A percentile compares a stretch with the other conserved stretches of the same genome.
These are phyloP conservation scores for Eruca vesicaria DNA, from an alignment of 441 rosid species.

Conservation along the genomic window DNA sequence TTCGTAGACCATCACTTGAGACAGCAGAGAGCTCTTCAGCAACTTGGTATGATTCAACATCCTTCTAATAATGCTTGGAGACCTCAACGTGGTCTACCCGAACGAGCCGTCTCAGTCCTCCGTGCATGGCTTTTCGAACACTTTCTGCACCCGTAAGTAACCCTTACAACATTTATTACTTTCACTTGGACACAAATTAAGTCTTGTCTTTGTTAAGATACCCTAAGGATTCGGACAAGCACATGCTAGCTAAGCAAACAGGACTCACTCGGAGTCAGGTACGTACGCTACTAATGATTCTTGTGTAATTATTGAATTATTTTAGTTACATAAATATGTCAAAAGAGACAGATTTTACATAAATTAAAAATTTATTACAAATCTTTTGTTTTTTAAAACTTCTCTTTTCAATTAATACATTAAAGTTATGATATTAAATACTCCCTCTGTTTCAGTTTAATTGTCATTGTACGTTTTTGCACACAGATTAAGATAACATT, in stretches of 20 bases:
- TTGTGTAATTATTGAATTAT: neutral
- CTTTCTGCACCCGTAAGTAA: slow-evolving; percentile 74
- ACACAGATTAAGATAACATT: too few relatives aligned
- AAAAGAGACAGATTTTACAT: too few relatives aligned
- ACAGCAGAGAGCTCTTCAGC: slow-evolving; percentile 93
- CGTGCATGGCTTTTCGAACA: slow-evolving; percentile 85
- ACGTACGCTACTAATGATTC: slow-evolving; percentile 3
- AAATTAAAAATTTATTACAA: too few relatives aligned
- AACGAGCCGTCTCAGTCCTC: slow-evolving; percentile 69
- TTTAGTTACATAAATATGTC: neutral
- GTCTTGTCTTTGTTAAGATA: slow-evolving; percentile 39
- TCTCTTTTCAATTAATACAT: too few relatives aligned
- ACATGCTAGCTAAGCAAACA: slow-evolving; percentile 70
- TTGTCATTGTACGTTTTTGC: too few relatives aligned
- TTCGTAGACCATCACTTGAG: slow-evolving; percentile 85
- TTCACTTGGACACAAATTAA: neutral
- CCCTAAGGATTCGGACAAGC: slow-evolving; percentile 78
- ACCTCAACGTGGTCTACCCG: slow-evolving; percentile 79
- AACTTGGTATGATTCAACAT: slow-evolving; percentile 90
- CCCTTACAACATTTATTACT: neutral
- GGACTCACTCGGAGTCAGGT: slow-evolving; percentile 81
- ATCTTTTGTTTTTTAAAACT: too few relatives aligned
- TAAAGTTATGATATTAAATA: too few relatives aligned
- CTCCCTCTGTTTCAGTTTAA: too few relatives aligned
- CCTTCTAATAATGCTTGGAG: slow-evolving; percentile 68